These are phyloP conservation scores for Perkinsus marinus DNA, from an alignment of 169 alveolate genomes.

Conservation along the genomic window DNA sequence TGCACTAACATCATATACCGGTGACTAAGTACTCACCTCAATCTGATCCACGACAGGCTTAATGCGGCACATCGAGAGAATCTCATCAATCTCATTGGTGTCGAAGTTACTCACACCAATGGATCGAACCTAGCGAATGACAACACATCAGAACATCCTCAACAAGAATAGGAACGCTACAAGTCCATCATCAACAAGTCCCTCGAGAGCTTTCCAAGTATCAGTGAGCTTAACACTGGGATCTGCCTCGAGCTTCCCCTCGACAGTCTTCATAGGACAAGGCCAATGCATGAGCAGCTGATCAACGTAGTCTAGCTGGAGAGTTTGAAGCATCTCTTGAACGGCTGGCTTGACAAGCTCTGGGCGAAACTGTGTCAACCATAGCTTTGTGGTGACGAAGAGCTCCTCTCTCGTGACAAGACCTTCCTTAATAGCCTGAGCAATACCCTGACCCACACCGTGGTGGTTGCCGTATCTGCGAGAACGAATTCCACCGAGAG, in stretches of 20 bases:
- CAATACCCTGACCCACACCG: conserved; percentile 47
- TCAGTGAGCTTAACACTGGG: not conserved
- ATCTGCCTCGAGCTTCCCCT: not conserved
- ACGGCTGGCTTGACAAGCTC: conserved; percentile 28
- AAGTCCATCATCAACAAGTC: conserved; percentile 34
- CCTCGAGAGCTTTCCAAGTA: conserved; percentile 42
- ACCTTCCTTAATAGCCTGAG: conserved; percentile 34
- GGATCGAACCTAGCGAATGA: not conserved
- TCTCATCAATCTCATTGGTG: conserved; percentile 19
- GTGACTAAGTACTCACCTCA: conserved; percentile 40
- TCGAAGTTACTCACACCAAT: conserved; percentile 36
- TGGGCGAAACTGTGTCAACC: conserved; percentile 15
- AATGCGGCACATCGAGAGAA: conserved; percentile 36
- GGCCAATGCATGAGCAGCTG: conserved; percentile 54
- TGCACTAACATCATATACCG: not conserved
- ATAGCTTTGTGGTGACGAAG: conserved; percentile 42
- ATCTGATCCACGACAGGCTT: conserved; percentile 51
- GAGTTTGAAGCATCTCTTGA: conserved; percentile 17
- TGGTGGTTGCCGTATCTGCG: conserved; percentile 32
- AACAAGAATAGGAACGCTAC: not conserved
- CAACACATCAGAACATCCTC: not conserved
- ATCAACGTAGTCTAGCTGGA: conserved; percentile 37
- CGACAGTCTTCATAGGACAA: conserved; percentile 8
- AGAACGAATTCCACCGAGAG: not conserved
- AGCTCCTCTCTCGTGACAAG: conserved; percentile 49